phyloP scores from a whole-genome alignment of 345 rosid genomes.

The Durio zibethinus region DNA sequence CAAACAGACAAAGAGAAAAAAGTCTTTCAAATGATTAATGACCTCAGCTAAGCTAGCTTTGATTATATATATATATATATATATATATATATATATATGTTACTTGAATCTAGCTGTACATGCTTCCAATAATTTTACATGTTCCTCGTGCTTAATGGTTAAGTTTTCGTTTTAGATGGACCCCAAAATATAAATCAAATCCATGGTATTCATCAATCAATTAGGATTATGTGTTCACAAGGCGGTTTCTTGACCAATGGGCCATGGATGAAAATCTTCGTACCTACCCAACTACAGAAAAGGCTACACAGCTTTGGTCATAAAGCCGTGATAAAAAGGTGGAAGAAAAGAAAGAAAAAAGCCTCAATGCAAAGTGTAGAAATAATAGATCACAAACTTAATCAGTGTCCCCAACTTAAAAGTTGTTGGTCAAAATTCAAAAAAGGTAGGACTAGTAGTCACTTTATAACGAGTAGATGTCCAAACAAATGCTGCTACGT shows the following conservation, averaged over 20 bases:
- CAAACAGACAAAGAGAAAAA: no score
- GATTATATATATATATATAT: no score
- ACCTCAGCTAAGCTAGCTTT: no score
- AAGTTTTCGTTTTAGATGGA: not conserved
- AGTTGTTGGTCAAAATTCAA: constrained; percentile 1
- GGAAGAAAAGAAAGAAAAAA: not conserved
- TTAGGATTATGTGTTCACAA: not conserved
- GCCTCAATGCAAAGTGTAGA: constrained; percentile 3
- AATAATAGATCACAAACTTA: not conserved
- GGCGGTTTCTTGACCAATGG: not conserved
- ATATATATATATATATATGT: no score
- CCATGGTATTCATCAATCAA: not conserved
- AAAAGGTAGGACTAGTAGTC: not conserved
- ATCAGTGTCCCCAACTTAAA: not conserved
- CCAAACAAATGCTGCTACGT: not conserved
- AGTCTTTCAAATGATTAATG: no score
- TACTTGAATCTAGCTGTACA: no score
- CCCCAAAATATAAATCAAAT: not conserved
- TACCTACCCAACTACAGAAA: not conserved
- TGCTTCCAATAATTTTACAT: not conserved
- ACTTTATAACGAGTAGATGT: not conserved
- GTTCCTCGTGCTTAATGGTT: not conserved
- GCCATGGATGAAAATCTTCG: not conserved
- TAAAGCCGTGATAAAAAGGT: not conserved
- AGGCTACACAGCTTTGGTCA: not conserved